Percentiles rank a stretch among this genome's conserved stretches.
Conservation (phyloP, 2,329 filamentous ascomycete species). For the Fusarium proliferatum region DNA sequence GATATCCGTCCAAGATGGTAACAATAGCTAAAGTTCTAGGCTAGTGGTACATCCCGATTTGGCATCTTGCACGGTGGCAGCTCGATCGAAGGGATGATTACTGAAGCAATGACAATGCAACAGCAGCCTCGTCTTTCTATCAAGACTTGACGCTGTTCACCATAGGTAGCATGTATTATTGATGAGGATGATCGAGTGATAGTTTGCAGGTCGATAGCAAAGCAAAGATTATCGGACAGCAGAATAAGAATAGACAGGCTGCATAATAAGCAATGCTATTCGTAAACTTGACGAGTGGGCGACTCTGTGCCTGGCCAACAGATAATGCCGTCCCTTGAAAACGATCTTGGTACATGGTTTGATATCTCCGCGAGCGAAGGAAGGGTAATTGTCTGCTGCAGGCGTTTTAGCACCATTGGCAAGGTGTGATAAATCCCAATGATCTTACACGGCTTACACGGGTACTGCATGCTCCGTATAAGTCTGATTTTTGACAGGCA, state of each 20-base stretch:
- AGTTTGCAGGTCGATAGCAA: background rate
- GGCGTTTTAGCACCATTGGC: background rate
- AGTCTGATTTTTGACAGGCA: conserved; percentile 11
- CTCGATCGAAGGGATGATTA: background rate
- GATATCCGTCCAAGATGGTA: conserved; percentile 11
- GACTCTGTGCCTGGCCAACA: background rate
- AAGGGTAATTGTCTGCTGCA: background rate
- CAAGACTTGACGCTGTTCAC: background rate
- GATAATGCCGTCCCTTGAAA: background rate
- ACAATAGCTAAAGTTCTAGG: conserved; percentile 6
- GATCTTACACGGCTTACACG: background rate
- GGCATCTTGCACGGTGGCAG: background rate
- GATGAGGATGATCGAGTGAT: background rate
- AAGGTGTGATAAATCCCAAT: background rate
- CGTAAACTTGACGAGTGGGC: background rate
- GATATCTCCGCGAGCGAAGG: conserved; percentile 6
- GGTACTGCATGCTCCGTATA: background rate
- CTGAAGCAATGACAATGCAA: background rate
- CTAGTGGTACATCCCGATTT: background rate
- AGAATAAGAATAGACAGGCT: background rate
- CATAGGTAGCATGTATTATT: background rate
- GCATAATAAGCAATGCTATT: background rate
- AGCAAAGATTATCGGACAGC: background rate
- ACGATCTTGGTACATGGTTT: background rate
- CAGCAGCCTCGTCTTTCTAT: background rate